A percentile compares a stretch with the other conserved stretches of the same genome.
Evolutionary conservation across 805 yeast species (phyloP).

Genomic region (Hanseniaspora mollemarum): DNA sequence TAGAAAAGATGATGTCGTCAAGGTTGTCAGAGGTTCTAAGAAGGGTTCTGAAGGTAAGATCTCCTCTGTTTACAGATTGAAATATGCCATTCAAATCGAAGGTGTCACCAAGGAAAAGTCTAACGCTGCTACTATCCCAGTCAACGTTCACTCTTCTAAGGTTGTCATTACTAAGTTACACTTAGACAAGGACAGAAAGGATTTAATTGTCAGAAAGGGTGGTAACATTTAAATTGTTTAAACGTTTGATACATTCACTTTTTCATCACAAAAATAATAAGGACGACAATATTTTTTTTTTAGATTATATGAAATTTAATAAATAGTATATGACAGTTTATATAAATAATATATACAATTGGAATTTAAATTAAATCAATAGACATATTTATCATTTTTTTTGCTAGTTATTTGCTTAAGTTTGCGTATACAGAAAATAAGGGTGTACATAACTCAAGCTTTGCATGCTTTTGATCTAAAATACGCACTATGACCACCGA

Average conservation of each 20-base stretch:
- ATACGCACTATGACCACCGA: no score
- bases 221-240: constrained; percentile 63
- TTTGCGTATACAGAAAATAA: no score
- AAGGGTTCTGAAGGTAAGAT: constrained; percentile 99
- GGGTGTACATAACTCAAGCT: no score
- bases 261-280: constrained; percentile 9
- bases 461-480: no score
- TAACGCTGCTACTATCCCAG: constrained; percentile 93
- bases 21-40: constrained; percentile 96
- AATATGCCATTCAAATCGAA: constrained; percentile 91
- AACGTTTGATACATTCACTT: constrained; percentile 15
- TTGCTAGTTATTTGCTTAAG: no score
- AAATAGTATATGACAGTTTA: constrained; percentile 17
- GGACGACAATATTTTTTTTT: constrained; percentile 8
- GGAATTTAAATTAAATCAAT: background rate
- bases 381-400: background rate
- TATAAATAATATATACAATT: constrained; percentile 16
- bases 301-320: constrained; percentile 1
- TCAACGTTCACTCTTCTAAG: constrained; percentile 97
- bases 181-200: constrained; percentile 98
- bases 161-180: constrained; percentile 96
- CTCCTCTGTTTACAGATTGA: constrained; percentile 96
- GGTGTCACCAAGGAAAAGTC: constrained; percentile 96
- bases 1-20: constrained; percentile 94
- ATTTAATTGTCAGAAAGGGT: constrained; percentile 93